Evolutionary conservation across 2,329 filamentous ascomycete species (phyloP).

Genomic region (Fusarium neocosmosporiellum): DNA sequence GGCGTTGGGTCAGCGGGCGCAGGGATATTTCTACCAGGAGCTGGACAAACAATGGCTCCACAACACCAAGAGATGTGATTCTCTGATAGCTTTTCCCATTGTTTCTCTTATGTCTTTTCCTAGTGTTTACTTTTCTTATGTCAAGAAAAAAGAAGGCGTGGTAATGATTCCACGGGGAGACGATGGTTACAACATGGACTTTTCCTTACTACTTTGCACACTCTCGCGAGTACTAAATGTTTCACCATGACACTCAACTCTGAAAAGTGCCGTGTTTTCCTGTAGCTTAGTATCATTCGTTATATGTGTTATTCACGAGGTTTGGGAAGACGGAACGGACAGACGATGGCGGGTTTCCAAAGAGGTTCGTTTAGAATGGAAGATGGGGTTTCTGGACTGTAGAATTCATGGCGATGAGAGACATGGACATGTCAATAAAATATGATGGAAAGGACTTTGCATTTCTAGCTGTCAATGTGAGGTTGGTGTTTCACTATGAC

Average conservation of each 20-base stretch:
- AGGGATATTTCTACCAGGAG: constrained; percentile 27
- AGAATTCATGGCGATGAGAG: not conserved
- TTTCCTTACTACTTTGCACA: constrained; percentile 17
- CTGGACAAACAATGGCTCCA: constrained; percentile 12
- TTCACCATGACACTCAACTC: constrained; percentile 28
- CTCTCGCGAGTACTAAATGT: constrained; percentile 30
- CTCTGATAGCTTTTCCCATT: not conserved
- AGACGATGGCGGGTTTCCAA: not conserved
- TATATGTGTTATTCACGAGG: constrained; percentile 23
- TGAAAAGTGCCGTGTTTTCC: not conserved
- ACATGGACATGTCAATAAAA: constrained; percentile 16
- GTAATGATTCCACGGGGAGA: constrained; percentile 3
- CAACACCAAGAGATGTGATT: constrained; percentile 31
- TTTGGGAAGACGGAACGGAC: not conserved
- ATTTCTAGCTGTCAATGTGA: not conserved
- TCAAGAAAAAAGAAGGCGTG: constrained; percentile 7
- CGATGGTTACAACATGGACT: constrained; percentile 4
- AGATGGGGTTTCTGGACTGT: not conserved
- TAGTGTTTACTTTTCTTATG: not conserved
- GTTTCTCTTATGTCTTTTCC: not conserved
- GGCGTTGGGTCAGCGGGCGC: constrained; percentile 41
- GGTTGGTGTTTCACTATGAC: not conserved
- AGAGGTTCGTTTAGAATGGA: constrained; percentile 9
- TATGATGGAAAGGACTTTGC: not conserved
- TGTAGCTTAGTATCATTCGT: constrained; percentile 24